Conservation (phyloP, 306 rosid species). For the Sindora glabra region DNA sequence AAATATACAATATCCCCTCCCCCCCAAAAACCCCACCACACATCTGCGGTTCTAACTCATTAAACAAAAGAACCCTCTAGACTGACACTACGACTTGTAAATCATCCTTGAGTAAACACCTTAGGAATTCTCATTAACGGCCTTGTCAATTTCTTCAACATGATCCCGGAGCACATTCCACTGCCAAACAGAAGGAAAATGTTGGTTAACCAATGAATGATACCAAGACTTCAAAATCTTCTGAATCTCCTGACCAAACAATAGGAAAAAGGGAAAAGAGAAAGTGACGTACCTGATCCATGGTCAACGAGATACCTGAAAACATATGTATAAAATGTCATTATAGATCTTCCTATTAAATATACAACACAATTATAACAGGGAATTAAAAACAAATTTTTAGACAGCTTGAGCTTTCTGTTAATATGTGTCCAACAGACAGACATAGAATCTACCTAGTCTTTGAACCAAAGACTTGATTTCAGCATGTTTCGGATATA, state of each 20-base stretch:
- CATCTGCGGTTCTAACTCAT: no score
- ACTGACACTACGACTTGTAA: background rate
- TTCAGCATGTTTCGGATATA: background rate
- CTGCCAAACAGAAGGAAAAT: constrained; percentile 46
- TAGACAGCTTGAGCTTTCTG: background rate
- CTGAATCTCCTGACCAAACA: background rate
- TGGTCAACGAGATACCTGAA: constrained; percentile 78
- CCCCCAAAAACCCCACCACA: no score
- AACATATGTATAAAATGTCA: constrained; percentile 28
- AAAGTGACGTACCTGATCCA: constrained; percentile 66
- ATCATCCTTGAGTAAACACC: constrained; percentile 1
- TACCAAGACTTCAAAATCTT: background rate
- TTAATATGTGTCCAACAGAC: background rate
- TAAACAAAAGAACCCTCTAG: background rate
- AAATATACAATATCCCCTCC: constrained; percentile 9
- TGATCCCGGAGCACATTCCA: constrained; percentile 72
- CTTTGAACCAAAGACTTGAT: background rate
- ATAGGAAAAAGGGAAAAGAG: background rate
- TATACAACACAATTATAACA: background rate
- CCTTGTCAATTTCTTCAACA: constrained; percentile 68
- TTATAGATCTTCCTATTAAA: background rate
- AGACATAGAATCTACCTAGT: background rate
- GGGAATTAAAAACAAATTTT: background rate
- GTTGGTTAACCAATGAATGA: background rate
- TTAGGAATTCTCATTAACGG: constrained; percentile 40